phyloP scores from a whole-genome alignment of 768 basidiomycete genomes.

The Lactarius psammicola region DNA sequence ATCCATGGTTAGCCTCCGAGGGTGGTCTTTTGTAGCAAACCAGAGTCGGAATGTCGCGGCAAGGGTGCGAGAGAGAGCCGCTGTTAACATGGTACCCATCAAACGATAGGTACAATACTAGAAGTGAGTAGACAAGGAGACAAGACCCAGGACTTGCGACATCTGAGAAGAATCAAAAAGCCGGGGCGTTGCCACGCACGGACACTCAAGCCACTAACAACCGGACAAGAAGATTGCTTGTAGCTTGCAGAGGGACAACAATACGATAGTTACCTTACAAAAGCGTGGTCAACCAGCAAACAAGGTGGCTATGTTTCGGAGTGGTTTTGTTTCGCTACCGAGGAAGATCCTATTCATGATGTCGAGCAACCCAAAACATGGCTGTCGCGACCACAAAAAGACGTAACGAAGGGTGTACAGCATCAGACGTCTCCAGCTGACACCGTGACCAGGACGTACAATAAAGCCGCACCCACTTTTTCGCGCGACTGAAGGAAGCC shows the following conservation, averaged over 20 bases:
- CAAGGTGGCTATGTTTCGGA: neutral
- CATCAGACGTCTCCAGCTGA: neutral
- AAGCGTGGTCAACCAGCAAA: neutral
- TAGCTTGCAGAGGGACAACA: neutral
- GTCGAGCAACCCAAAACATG: neutral
- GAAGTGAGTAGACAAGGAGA: neutral
- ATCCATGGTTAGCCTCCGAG: neutral
- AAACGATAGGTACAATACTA: neutral
- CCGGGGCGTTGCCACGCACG: neutral
- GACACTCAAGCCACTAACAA: neutral
- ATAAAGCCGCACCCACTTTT: too few relatives aligned
- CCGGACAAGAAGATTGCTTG: neutral
- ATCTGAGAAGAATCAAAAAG: neutral
- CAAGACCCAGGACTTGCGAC: neutral
- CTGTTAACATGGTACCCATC: neutral
- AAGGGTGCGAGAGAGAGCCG: neutral
- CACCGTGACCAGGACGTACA: too few relatives aligned
- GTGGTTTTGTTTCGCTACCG: neutral
- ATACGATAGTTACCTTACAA: neutral
- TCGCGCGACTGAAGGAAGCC: too few relatives aligned
- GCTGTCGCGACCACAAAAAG: neutral
- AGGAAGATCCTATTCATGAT: neutral
- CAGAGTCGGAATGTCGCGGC: neutral
- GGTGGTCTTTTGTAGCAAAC: slow-evolving; percentile 15
- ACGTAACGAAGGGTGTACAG: neutral